Base-by-base conservation (phyloP, 768 basidiomycete genomes). In the Termitomyces sp. region DNA sequence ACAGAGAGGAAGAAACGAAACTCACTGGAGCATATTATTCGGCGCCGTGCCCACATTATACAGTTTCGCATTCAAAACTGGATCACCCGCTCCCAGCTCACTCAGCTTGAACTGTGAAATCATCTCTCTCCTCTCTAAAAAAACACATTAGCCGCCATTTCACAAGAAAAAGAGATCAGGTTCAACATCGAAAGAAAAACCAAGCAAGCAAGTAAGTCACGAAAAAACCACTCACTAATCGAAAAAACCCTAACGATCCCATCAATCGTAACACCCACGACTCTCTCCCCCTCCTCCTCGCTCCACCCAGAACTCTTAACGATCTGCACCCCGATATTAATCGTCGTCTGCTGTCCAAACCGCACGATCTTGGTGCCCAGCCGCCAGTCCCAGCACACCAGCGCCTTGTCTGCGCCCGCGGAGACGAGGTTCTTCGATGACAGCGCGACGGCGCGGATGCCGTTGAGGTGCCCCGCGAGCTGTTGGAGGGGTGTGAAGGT, bases 261-360 rank as follows among this genome's bases (percentile, higher is more conserved):
- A 71, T 96, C 93, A 64, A 96, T 93, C 2, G 93, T 95, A 32
- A 95, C 89, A 58, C 92, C 82, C n/a, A 95, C 88, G 23, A 95
- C 87, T 35, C 89, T 79, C 70, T 95, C 93, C 10, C 90, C 89
- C 62, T 89, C 89, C 28, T 73, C 72, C 10, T 71, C 71, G 6
- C 23, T 36, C 51, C 46, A 30, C 23, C 56, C 67, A 59, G 61
- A 74, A 23, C 82, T 80, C 43, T 82, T 81, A 35, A 94, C 82
- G 32, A 95, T 82, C 72, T 94, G 92, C 30, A 96, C 90, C 9
- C 93, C 94, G 53, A 94, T 90, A 67, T 92, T 93, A 64, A 93
- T 83, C 7, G 92, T 95, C 10, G 92, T 95, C 74, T 95, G 93
- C 69, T 96, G 94, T 1, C 93, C 94, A 65, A 95, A 95, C 18